Evolutionary conservation across 108 stramenopile species (phyloP).

Genomic region (Bacterosira constricta): DNA sequence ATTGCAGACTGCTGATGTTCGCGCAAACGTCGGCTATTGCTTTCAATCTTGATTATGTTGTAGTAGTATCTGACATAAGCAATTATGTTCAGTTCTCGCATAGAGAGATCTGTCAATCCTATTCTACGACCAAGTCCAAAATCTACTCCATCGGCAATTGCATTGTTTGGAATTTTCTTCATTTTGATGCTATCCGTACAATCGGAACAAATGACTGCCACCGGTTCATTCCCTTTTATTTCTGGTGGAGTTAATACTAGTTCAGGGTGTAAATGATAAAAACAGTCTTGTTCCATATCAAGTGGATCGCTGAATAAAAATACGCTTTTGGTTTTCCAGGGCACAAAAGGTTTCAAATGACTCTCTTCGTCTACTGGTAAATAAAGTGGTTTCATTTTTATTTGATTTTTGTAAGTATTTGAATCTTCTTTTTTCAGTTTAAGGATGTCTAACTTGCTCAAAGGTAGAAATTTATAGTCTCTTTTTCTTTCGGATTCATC

Average conservation of each 20-base stretch:
- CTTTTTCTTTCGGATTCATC: too few species aligned
- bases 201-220: background rate
- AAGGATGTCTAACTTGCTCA: too few species aligned
- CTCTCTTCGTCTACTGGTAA: background rate
- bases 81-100: constrained; percentile 17
- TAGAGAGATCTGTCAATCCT: background rate
- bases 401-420: too few species aligned
- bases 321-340: background rate
- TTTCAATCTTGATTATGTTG: constrained; percentile 14
- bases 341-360: background rate
- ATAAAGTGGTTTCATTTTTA: too few species aligned
- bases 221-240: background rate
- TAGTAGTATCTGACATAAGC: constrained; percentile 3
- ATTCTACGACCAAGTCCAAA: constrained; percentile 6
- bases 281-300: background rate
- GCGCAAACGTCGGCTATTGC: constrained; percentile 4
- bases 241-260: background rate
- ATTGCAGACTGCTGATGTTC: constrained; percentile 11
- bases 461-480: too few species aligned
- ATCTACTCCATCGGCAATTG: constrained; percentile 2
- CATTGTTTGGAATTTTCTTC: background rate
- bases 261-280: constrained; percentile 13
- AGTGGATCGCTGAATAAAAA: background rate
- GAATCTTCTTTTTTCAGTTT: too few species aligned
- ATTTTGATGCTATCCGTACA: background rate